Evolutionary conservation across 2,329 filamentous ascomycete genomes (phyloP), one percentile per base, ranked within the genome.

Genomic region (Colletotrichum abscissum): DNA sequence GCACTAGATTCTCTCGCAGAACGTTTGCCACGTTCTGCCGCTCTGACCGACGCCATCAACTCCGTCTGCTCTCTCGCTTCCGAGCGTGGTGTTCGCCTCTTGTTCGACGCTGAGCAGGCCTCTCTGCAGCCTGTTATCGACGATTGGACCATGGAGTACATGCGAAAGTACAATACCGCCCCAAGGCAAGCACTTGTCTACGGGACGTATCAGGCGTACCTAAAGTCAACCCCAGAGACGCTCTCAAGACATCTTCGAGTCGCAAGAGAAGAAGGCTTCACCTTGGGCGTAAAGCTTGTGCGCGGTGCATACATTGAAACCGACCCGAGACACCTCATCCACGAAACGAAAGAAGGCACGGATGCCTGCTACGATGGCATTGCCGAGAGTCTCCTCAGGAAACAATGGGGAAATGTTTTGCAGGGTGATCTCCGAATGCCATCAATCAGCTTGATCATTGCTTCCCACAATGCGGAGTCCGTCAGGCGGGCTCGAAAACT

Each of bases 41-140:
- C 89, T 8, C 91, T 98, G 78, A 87, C 89, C 65, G 83, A 88
- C 16, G 92, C 93, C 16, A 94, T 97, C 74, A 89, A 94, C 76
- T 86, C 90, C 62, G 92, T 97, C 75, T 97, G 95, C 83, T 86
- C 91, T 59, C 88, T 93, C 19, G 95, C 95, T 0, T 87, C 90
- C 2, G 85, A 89, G 49, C 91, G 92, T 64, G 90, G 92, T 28
- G 90, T 97, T 3, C 88, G 90, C 3, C 87, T 98, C 1, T 89
- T 97, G 2, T 94, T 97, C 75, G 94, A 97, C 75, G 95, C 95
- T 1, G 95, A 98, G 83, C 94, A 97, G 81, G 91, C 92, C 69
- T 88, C 90, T 68, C 88, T 97, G 35, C 94, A 97, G 83, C 85
- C 88, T 6, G 94, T 94, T 8, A 96, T 97, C 74, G 92, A 97